A percentile compares a stretch with the other conserved stretches of the same genome.
Evolutionary conservation across 192 early-diverging fungal species (phyloP).

Genomic region (Coemansia sp.): DNA sequence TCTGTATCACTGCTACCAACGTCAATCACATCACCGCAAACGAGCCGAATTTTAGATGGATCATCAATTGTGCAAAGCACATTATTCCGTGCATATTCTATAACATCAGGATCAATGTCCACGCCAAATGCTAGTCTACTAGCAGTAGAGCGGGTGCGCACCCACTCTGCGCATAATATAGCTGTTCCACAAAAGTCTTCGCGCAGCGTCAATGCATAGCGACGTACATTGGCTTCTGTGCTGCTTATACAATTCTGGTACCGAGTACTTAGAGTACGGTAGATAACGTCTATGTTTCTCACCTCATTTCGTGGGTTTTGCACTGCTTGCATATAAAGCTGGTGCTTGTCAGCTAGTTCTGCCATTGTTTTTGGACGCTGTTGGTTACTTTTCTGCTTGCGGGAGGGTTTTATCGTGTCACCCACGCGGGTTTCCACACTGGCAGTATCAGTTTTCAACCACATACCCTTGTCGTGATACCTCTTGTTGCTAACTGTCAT

Average conservation of each 20-base stretch:
- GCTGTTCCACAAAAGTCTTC: slow-evolving; percentile 60
- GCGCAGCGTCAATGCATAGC: slow-evolving; percentile 32
- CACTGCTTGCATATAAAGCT: slow-evolving; percentile 46
- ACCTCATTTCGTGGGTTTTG: slow-evolving; percentile 52
- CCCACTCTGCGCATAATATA: slow-evolving; percentile 52
- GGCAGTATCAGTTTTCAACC: not conserved
- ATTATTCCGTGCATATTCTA: slow-evolving; percentile 37
- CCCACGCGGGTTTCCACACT: not conserved
- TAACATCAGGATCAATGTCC: slow-evolving; percentile 49
- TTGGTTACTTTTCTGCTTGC: not conserved
- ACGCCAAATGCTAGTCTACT: slow-evolving; percentile 41
- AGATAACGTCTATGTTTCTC: slow-evolving; percentile 33
- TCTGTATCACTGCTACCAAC: slow-evolving; percentile 6
- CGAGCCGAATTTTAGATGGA: slow-evolving; percentile 4
- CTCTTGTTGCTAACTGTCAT: not conserved
- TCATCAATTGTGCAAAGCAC: slow-evolving; percentile 7
- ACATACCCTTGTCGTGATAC: not conserved
- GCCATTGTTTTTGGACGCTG: slow-evolving; percentile 34
- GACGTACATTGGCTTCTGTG: not conserved
- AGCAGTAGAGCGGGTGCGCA: slow-evolving; percentile 7
- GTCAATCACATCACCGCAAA: slow-evolving; percentile 24
- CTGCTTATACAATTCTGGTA: not conserved
- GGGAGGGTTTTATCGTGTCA: not conserved
- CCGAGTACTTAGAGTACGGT: slow-evolving; percentile 15
- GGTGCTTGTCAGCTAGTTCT: slow-evolving; percentile 44